Evolutionary conservation across 352 stramenopile genomes (phyloP), one percentile per base, ranked within the genome.

Genomic region (Phytopythium mirpurense): DNA sequence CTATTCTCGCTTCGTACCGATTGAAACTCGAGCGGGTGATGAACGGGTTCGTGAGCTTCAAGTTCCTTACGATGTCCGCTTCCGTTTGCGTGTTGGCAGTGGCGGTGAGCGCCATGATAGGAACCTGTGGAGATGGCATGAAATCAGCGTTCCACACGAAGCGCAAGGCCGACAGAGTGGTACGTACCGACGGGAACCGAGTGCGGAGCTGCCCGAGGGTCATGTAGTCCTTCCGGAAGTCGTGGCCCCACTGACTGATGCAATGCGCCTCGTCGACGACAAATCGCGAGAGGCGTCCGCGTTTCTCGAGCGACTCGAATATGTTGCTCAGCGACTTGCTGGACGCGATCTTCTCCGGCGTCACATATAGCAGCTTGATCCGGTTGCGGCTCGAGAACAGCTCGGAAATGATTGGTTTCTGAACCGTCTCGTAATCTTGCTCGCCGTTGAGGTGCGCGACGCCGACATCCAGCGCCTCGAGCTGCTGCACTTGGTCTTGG

Each of bases 161-260:
- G 53, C 14, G 2, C 27, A 26, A 32, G 29, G 44, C 12, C 12
- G 6, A 10, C 15, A 51, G n/a, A n/a, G n/a, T 1, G 9, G 18
- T 12, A 65, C 68, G 48, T 53, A 98, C 92, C 56, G 85, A 89
- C 12, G 93, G 93, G 57, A 98, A 99, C 21, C 97, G 87, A 15
- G 66, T 68, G 43, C 96, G 79, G 15, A 99, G 69, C 18, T 78
- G 77, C 6, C 86, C 80, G 21, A 99, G 70, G 49, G 93, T 83
- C 59, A 98, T 88, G 68, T 99, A 99, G 63, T 98, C 97, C 60
- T 97, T 98, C 14, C 98, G 79, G 65, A 99, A 99, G 65, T 99
- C 98, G 66, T 99, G 97, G 21, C 97, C 97, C 97, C 97, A 99
- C 62, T 96, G 88, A 53, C 84, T 97, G 55, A 99, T 94, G 70